Base-by-base conservation (phyloP, 352 stramenopile species). In the Pythium rishiriense region DNA sequence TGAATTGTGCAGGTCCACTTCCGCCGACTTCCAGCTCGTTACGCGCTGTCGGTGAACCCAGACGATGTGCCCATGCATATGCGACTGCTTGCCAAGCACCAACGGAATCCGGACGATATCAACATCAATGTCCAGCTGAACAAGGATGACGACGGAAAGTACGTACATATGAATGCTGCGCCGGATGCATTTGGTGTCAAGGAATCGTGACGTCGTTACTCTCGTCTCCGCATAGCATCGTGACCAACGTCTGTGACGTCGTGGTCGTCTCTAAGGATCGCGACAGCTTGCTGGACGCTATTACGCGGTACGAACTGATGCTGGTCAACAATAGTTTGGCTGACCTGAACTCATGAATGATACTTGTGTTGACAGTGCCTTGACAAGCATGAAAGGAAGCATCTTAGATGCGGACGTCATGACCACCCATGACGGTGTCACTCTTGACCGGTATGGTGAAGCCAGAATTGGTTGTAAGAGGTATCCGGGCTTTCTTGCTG, bases 41-140 rank as follows among this genome's bases (percentile, higher is more conserved):
- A 95, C 54, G 86, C 86, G 19, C 68, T 95, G 33, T 93, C 84
- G 0, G 86, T 95, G 37, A 91, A 95, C 63, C 84, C 86, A 1
- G 86, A 93, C 68, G 86, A 95, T 48, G 86, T 95, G n/a, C 86
- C 86, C 10, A 77, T 93, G 72, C 86, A 95, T 64, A 95, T 95
- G 84, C 83, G 86, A 11, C 59, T 95, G 48, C 69, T 95, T 46
- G 83, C 86, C 17, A 86, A 90, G 58, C 88, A 95, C 42, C 82
- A 92, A 54, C 83, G 86, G 24, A 81, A 87, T 59, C 86, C 86
- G 6, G 87, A 87, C 21, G 86, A 88, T 17, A 91, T 95, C 57
- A 83, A 82, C 24, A 85, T 95, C 31, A 93, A 90, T 42, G 84
- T 83, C 1, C 86, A 95, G 57, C 70, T 91, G 12, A 88, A 91